Percentiles rank a stretch among this genome's conserved stretches.
Evolutionary conservation across 495 filamentous ascomycete genomes (phyloP).

Genomic region (Daldinia decipiens): DNA sequence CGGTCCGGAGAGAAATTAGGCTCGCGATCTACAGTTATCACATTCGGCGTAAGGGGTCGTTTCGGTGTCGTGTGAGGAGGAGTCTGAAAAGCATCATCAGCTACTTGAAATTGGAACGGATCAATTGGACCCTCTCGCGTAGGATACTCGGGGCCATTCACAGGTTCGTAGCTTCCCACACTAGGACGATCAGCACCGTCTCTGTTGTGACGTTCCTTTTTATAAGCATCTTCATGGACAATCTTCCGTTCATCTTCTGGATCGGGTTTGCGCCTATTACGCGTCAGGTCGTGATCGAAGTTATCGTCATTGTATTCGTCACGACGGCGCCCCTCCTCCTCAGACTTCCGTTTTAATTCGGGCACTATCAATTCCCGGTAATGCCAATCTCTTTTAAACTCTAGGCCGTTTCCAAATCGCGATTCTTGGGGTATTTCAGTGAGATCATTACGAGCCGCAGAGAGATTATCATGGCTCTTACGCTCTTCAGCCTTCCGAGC

Average conservation of each 20-base stretch:
- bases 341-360: constrained; percentile 35
- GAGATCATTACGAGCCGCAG: constrained; percentile 52
- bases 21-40: constrained; percentile 59
- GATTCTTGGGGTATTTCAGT: constrained; percentile 54
- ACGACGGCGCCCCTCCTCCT: constrained; percentile 37
- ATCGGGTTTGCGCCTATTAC: constrained; percentile 21
- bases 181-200: constrained; percentile 16
- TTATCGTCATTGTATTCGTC: constrained; percentile 38
- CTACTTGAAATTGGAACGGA: constrained; percentile 63
- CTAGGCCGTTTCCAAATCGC: constrained; percentile 22
- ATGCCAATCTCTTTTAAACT: constrained; percentile 26
- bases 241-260: constrained; percentile 25
- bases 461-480: constrained; percentile 32
- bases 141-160: constrained; percentile 10
- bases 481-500: constrained; percentile 42
- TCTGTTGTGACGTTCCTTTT: constrained; percentile 9
- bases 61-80: constrained; percentile 50
- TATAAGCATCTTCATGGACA: constrained; percentile 12
- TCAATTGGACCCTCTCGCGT: constrained; percentile 50
- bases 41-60: constrained; percentile 50
- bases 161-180: constrained; percentile 13
- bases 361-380: constrained; percentile 32
- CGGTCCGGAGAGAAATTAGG: constrained; percentile 54
- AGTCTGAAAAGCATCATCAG: constrained; percentile 59
- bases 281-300: constrained; percentile 42